Evolutionary conservation across 352 stramenopile genomes (phyloP).

Genomic region (Globisporangium mamillatum): DNA sequence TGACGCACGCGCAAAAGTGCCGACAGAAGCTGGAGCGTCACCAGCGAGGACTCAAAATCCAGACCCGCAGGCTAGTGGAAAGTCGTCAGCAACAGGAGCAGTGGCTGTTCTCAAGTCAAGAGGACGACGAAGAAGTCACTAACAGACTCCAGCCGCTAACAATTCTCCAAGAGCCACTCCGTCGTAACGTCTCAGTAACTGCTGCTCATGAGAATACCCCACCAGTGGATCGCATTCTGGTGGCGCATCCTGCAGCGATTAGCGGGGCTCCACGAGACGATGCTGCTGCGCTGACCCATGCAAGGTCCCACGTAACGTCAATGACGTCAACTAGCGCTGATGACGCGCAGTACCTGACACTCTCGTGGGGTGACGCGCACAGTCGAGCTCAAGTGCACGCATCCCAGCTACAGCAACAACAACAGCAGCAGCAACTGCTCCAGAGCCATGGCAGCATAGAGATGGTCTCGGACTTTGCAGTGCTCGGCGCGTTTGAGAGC

Average conservation of each 20-base stretch:
- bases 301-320: background rate
- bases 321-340: background rate
- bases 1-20: constrained; percentile 81
- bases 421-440: background rate
- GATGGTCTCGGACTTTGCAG: background rate
- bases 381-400: background rate
- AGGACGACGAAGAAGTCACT: background rate
- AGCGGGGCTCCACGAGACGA: background rate
- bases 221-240: background rate
- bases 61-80: background rate
- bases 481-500: background rate
- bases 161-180: background rate
- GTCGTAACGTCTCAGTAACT: background rate
- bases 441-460: background rate
- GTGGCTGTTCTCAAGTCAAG: background rate
- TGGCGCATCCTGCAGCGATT: background rate
- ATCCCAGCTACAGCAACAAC: background rate
- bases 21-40: constrained; percentile 70
- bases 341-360: background rate
- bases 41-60: constrained; percentile 29
- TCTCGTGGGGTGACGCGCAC: background rate
- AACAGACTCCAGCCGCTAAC: background rate
- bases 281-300: background rate
- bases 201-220: background rate
- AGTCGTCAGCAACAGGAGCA: constrained; percentile 1